Percentiles rank a stretch among this genome's conserved stretches.
phyloP scores from a whole-genome alignment of 768 basidiomycete species.

The Boletus speciosus region DNA sequence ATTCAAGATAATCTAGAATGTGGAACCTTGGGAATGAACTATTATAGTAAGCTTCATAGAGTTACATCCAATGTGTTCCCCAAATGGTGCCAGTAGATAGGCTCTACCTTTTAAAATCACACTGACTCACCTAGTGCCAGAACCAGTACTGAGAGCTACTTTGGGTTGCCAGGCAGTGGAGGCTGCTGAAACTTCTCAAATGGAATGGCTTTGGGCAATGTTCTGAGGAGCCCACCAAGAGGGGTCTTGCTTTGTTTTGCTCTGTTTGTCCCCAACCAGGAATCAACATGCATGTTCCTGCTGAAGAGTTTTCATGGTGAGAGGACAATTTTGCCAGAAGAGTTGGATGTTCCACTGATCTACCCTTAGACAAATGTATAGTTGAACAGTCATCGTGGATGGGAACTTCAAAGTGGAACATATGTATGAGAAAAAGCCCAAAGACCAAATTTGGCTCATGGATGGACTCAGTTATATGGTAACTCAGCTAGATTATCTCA shows the following conservation, averaged over 20 bases:
- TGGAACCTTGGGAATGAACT: neutral
- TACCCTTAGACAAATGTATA: too few species aligned
- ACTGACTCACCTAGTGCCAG: neutral
- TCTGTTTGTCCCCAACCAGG: constrained; percentile 27
- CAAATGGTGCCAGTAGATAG: constrained; percentile 1
- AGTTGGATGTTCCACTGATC: too few species aligned
- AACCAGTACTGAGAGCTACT: constrained; percentile 20
- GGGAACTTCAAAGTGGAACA: too few species aligned
- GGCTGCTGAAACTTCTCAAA: too few species aligned
- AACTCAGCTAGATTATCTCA: too few species aligned
- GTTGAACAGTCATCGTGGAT: too few species aligned
- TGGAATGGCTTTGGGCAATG: constrained; percentile 3
- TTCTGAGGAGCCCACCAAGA: neutral
- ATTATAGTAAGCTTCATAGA: neutral
- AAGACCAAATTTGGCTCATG: too few species aligned
- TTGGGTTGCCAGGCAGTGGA: neutral
- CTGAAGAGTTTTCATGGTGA: too few species aligned
- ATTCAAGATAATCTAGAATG: constrained; percentile 20
- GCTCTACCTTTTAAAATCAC: too few species aligned
- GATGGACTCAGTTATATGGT: too few species aligned
- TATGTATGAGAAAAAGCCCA: too few species aligned
- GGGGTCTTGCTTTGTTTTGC: constrained; percentile 13
- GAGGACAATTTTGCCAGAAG: too few species aligned
- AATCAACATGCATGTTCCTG: neutral
- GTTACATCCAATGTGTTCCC: constrained; percentile 5